Evolutionary conservation across 805 yeast genomes (phyloP).

Genomic region (Cyberlindnera xishuangbannaensis): DNA sequence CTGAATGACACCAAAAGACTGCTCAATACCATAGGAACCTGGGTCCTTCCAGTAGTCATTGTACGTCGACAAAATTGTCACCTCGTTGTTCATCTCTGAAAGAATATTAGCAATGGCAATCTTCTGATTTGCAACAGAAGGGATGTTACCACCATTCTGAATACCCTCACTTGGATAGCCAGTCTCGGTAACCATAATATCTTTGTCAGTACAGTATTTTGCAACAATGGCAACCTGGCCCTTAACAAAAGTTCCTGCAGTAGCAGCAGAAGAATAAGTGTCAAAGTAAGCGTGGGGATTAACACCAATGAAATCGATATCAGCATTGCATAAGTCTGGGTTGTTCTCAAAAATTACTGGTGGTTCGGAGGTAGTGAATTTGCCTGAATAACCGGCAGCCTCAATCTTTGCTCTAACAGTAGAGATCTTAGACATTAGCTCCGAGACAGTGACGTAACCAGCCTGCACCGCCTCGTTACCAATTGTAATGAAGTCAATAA

Average conservation of each 20-base stretch:
- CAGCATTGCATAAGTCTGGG: slow-evolving; percentile 65
- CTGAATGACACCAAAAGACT: slow-evolving; percentile 65
- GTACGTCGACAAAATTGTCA: slow-evolving; percentile 72
- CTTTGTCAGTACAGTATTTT: slow-evolving; percentile 47
- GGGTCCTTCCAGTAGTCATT: slow-evolving; percentile 85
- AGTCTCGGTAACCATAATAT: slow-evolving; percentile 71
- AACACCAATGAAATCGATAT: slow-evolving; percentile 76
- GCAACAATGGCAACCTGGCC: slow-evolving; percentile 55
- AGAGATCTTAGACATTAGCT: slow-evolving; percentile 59
- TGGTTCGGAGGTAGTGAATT: slow-evolving; percentile 82
- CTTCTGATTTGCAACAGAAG: slow-evolving; percentile 59
- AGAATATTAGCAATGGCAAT: slow-evolving; percentile 63
- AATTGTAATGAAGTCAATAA: slow-evolving; percentile 71
- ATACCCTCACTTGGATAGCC: slow-evolving; percentile 81
- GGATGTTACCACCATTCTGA: slow-evolving; percentile 68
- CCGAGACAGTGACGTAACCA: slow-evolving; percentile 52
- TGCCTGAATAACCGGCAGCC: slow-evolving; percentile 71
- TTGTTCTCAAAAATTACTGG: slow-evolving; percentile 63
- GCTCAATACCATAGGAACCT: slow-evolving; percentile 82
- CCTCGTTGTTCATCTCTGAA: slow-evolving; percentile 48
- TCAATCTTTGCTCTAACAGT: slow-evolving; percentile 53
- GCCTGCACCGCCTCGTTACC: slow-evolving; percentile 84
- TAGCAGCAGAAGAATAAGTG: slow-evolving; percentile 48
- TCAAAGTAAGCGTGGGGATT: slow-evolving; percentile 88
- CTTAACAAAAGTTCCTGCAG: slow-evolving; percentile 65